phyloP scores from a whole-genome alignment of 345 rosid genomes.

The Xanthoceras sorbifolium region DNA sequence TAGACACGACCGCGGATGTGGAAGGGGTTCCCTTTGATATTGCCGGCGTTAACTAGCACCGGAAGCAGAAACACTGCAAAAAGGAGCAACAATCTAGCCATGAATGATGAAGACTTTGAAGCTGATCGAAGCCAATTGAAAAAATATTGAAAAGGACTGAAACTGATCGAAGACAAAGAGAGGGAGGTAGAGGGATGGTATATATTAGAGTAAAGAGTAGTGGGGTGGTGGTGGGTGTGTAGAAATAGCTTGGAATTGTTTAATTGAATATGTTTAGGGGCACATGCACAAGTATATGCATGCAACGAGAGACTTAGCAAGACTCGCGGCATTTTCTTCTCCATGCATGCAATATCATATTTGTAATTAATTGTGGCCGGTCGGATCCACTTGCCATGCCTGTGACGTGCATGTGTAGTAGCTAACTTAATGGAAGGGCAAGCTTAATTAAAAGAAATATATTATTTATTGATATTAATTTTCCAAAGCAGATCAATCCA shows the following conservation, averaged over 20 bases:
- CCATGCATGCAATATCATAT: not conserved
- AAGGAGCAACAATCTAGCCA: constrained; percentile 34
- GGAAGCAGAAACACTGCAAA: constrained; percentile 37
- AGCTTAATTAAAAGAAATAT: not conserved
- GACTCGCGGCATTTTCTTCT: constrained; percentile 20
- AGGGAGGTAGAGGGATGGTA: not conserved
- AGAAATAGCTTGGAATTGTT: not conserved
- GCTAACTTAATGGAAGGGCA: constrained; percentile 28
- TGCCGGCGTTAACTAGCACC: constrained; percentile 19
- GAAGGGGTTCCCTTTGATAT: constrained; percentile 33
- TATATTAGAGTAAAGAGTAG: not conserved
- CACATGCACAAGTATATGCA: constrained; percentile 18
- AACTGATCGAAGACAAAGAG: not conserved
- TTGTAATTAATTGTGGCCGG: constrained; percentile 14
- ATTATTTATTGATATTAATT: not conserved
- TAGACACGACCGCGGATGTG: constrained; percentile 53
- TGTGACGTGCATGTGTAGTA: constrained; percentile 18
- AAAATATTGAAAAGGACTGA: not conserved
- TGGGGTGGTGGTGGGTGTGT: not conserved
- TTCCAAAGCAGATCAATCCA: constrained; percentile 9
- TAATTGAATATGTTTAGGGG: not conserved
- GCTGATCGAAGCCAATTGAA: not conserved
- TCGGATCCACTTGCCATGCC: constrained; percentile 11
- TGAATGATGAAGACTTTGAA: constrained; percentile 16
- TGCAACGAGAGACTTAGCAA: constrained; percentile 2